Evolutionary conservation across 192 early-diverging fungal species (phyloP).

Genomic region (Entomortierella lignicola): DNA sequence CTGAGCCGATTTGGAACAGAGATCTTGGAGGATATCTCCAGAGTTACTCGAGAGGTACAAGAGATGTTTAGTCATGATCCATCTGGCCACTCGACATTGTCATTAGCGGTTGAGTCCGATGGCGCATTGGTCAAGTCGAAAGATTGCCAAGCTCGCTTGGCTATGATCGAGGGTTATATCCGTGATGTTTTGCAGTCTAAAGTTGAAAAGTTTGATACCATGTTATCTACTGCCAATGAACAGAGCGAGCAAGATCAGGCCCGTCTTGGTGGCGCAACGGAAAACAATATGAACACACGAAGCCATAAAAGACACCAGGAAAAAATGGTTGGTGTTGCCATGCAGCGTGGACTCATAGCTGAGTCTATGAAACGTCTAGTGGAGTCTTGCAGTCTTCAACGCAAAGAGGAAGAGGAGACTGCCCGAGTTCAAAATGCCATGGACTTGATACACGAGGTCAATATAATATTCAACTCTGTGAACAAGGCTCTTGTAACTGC

Average conservation of each 20-base stretch:
- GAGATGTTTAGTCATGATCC: conserved; percentile 42
- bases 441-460: conserved; percentile 32
- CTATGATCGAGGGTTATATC: conserved; percentile 30
- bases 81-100: conserved; percentile 21
- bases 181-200: conserved; percentile 32
- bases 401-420: conserved; percentile 35
- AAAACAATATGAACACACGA: background rate
- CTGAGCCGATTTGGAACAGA: conserved; percentile 39
- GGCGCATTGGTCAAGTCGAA: conserved; percentile 41
- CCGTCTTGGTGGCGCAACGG: background rate
- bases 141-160: conserved; percentile 27
- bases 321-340: conserved; percentile 48
- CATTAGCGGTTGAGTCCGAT: conserved; percentile 31
- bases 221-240: conserved; percentile 21
- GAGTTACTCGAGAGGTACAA: conserved; percentile 39
- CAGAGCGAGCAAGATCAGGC: conserved; percentile 30
- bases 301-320: conserved; percentile 33
- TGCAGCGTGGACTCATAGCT: conserved; percentile 46
- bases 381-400: conserved; percentile 33
- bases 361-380: conserved; percentile 41
- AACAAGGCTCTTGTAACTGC: conserved; percentile 14
- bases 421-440: conserved; percentile 34
- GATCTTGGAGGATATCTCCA: conserved; percentile 44
- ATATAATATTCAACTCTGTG: conserved; percentile 29
- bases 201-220: conserved; percentile 28